These are phyloP conservation scores for Monilinia vaccinii-corymbosi DNA, from an alignment of 2,329 filamentous ascomycete genomes.

Conservation along the genomic window DNA sequence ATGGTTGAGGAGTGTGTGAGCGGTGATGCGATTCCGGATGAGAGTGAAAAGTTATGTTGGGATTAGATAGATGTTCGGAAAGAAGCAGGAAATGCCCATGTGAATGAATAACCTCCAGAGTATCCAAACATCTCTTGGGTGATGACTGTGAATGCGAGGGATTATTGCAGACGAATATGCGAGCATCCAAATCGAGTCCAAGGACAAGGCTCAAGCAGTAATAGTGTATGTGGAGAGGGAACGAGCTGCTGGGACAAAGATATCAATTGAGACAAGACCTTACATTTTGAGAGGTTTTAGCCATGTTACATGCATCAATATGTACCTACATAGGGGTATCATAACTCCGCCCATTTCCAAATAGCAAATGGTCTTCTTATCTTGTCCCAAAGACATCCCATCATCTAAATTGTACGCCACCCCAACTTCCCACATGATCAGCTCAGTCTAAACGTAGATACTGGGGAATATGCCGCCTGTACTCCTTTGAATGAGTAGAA, in stretches of 20 bases:
- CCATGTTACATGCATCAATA: not conserved
- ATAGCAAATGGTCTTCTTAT: not conserved
- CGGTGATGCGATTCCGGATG: conserved; percentile 2
- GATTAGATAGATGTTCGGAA: not conserved
- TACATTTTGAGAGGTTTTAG: too few species aligned
- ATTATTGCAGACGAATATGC: too few species aligned
- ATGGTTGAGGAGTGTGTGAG: conserved; percentile 10
- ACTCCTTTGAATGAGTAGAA: not conserved
- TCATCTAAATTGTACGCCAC: not conserved
- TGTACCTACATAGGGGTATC: not conserved
- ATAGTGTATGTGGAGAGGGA: too few species aligned
- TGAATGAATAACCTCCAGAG: too few species aligned
- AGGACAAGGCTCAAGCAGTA: too few species aligned
- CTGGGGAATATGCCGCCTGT: not conserved
- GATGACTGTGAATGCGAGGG: too few species aligned
- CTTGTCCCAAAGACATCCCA: not conserved
- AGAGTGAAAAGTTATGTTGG: conserved; percentile 8
- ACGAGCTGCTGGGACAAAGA: too few species aligned
- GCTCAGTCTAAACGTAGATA: not conserved
- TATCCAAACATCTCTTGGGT: too few species aligned
- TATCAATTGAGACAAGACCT: too few species aligned
- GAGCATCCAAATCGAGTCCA: too few species aligned
- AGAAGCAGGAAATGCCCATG: too few species aligned
- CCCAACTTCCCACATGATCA: not conserved
- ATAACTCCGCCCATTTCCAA: not conserved